phyloP scores from a whole-genome alignment of 352 stramenopile genomes.

The Albugo candida region DNA sequence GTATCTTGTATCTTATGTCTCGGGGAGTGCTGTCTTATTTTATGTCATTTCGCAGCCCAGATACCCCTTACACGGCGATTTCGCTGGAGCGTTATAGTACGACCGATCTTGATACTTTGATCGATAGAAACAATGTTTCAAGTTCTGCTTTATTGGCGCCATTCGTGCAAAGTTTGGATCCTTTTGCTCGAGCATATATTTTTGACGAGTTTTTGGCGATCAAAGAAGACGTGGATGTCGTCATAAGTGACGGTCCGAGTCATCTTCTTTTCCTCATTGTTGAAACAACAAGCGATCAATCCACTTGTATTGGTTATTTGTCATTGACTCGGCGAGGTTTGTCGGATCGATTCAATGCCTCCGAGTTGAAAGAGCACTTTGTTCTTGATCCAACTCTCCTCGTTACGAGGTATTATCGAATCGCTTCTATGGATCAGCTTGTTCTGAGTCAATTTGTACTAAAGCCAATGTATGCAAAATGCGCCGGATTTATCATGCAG shows the following conservation, averaged over 20 bases:
- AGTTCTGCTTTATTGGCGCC: background rate
- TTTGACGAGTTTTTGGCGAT: constrained; percentile 17
- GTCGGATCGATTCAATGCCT: constrained; percentile 4
- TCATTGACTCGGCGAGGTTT: constrained; percentile 13
- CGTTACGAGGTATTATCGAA: constrained; percentile 29
- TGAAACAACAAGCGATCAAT: constrained; percentile 16
- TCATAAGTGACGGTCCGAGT: constrained; percentile 44
- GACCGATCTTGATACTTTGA: constrained; percentile 1
- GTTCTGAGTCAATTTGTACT: constrained; percentile 39
- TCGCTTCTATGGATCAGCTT: constrained; percentile 31
- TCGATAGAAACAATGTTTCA: too few relatives aligned
- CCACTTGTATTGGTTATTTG: constrained; percentile 14
- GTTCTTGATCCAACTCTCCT: constrained; percentile 40
- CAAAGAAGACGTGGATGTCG: constrained; percentile 32
- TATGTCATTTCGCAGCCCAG: constrained; percentile 2
- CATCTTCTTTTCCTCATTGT: constrained; percentile 34
- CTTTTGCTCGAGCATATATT: constrained; percentile 11
- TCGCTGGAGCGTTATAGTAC: constrained; percentile 15
- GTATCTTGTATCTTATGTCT: constrained; percentile 31
- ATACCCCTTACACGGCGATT: constrained; percentile 11
- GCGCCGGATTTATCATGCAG: constrained; percentile 39
- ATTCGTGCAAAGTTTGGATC: constrained; percentile 12
- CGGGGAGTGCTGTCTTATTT: constrained; percentile 39
- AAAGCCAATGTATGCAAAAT: constrained; percentile 50
- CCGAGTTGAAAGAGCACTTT: constrained; percentile 34